Percentiles rank a stretch among this genome's conserved stretches.
These are phyloP conservation scores for Lumnitzera littorea DNA, from an alignment of 345 rosid species.

Conservation along the genomic window DNA sequence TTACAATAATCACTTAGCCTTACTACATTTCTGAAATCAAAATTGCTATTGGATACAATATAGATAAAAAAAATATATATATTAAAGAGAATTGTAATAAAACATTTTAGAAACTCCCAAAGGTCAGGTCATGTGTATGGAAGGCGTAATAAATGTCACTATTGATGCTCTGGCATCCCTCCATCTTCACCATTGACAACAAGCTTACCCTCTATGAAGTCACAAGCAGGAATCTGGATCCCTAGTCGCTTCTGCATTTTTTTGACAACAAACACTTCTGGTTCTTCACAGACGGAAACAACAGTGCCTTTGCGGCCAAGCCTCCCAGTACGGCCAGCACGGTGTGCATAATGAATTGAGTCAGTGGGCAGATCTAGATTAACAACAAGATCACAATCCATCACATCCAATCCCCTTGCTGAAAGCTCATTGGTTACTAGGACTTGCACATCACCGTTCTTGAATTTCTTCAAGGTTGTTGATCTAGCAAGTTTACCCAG, in stretches of 20 bases:
- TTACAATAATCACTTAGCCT: too few relatives aligned
- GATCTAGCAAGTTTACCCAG: conserved; percentile 95
- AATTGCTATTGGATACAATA: too few relatives aligned
- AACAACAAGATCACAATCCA: conserved; percentile 87
- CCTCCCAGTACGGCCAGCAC: conserved; percentile 86
- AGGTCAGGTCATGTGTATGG: too few relatives aligned
- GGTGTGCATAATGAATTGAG: conserved; percentile 75
- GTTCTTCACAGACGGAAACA: conserved; percentile 75
- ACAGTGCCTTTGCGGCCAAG: conserved; percentile 88
- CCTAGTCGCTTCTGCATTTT: conserved; percentile 87
- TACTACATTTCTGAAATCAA: too few relatives aligned
- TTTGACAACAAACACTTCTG: conserved; percentile 77
- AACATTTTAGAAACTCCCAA: too few relatives aligned
- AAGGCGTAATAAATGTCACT: neutral
- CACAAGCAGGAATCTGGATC: conserved; percentile 54
- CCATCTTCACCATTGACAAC: conserved; percentile 45
- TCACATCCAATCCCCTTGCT: conserved; percentile 86
- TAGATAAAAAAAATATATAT: too few relatives aligned
- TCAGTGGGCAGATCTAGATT: conserved; percentile 81
- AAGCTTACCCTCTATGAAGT: conserved; percentile 80
- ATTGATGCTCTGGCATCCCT: conserved; percentile 13
- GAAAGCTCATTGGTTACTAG: conserved; percentile 90
- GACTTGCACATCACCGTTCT: conserved; percentile 74
- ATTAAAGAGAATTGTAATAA: too few relatives aligned
- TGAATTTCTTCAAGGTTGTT: conserved; percentile 71